Base-by-base conservation (phyloP, 2,329 filamentous ascomycete species). In the Colletotrichum sp. region DNA sequence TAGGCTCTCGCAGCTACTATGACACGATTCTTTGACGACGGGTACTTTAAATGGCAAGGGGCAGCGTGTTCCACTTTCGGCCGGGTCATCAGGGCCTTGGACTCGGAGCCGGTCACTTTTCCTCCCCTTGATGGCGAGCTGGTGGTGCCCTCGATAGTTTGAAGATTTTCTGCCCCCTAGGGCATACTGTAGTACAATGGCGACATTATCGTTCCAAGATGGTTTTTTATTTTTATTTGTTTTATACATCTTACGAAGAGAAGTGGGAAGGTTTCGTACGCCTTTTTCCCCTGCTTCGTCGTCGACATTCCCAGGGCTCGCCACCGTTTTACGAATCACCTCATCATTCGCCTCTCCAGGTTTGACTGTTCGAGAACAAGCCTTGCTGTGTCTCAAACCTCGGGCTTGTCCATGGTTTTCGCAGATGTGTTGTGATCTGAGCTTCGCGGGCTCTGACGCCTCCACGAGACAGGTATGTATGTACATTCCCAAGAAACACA, bases 101-200 rank as follows among this genome's bases (percentile, higher is more conserved):
- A 66, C 69, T 39, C 69, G 69, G 55, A 72, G 30, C 63, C 52
- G 69, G 64, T 25, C 63, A 72, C 73, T 72, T 72, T 57, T 11
- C 25, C 30, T 25, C 8, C 12, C 22, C 5, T 13, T 15, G 27
- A 29, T 12, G 15, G 29, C 22, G 8, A 27, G 16, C 55, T 25
- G 61, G 36, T 9, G 22, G 29, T 52, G 49, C 6, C 44, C 19
- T 22, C n/a, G 34, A 29, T 52, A 27, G 63, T 68, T 67, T 63
- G 49, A 59, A 57, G 49, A 57, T n/a, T 5, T 66, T 49, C 25
- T 69, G 22, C 55, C 19, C 55, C 16, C 12, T 8, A 6, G n/a
- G 36, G 36, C 16, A 44, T 44, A 19, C 8, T n/a, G 36, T 44
- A 19, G 36, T 44, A 44, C 19, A 11, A 44, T 19, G 36, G 36